Evolutionary conservation across 352 stramenopile species (phyloP).

Genomic region (Pythium periplocum): DNA sequence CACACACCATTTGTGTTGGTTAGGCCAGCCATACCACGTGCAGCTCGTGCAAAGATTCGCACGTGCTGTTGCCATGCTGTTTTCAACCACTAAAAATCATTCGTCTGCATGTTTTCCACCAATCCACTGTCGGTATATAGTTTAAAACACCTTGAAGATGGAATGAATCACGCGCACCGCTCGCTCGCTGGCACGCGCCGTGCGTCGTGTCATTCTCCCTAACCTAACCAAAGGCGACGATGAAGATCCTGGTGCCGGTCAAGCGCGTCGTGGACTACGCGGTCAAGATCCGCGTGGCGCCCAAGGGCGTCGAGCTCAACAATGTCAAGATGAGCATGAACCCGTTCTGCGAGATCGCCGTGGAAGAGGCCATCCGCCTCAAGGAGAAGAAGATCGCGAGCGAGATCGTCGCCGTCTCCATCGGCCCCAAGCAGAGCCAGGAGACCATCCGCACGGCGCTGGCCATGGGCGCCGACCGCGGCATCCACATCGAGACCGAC

Average conservation of each 20-base stretch:
- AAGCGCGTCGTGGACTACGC: constrained; percentile 98
- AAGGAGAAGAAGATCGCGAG: constrained; percentile 97
- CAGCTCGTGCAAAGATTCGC: constrained; percentile 13
- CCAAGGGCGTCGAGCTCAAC: constrained; percentile 93
- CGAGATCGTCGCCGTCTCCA: constrained; percentile 95
- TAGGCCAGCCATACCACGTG: constrained; percentile 9
- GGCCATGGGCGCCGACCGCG: constrained; percentile 93
- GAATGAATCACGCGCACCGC: not conserved
- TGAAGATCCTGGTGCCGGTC: constrained; percentile 95
- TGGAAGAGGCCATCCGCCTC: constrained; percentile 97
- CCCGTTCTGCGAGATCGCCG: constrained; percentile 98
- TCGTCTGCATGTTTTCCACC: constrained; percentile 2
- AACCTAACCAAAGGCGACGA: constrained; percentile 5
- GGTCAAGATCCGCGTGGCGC: constrained; percentile 96
- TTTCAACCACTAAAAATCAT: constrained; percentile 14
- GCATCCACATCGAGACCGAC: constrained; percentile 97
- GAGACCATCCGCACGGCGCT: constrained; percentile 95
- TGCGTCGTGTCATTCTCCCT: too few relatives aligned
- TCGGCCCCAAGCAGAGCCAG: constrained; percentile 96
- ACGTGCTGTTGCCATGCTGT: constrained; percentile 2
- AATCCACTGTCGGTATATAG: not conserved
- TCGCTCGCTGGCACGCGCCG: too few relatives aligned
- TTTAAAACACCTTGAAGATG: constrained; percentile 23
- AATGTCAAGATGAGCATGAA: constrained; percentile 99
- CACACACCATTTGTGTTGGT: not conserved